phyloP scores from a whole-genome alignment of 2,329 filamentous ascomycete genomes.

The Fusarium sublunatum region DNA sequence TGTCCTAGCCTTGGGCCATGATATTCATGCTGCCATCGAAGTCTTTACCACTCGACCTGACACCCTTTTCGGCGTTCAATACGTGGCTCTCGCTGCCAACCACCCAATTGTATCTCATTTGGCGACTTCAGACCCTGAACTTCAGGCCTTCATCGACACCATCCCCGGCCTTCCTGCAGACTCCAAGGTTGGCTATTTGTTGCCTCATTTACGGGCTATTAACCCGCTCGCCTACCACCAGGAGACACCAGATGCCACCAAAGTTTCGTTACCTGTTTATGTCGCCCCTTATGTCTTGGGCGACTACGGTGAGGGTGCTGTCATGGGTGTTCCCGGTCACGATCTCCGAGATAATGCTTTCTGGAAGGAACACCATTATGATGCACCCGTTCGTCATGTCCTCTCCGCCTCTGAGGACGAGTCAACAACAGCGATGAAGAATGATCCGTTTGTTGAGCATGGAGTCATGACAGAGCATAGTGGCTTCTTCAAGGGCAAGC shows the following conservation, averaged over 20 bases:
- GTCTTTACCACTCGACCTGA: conserved; percentile 89
- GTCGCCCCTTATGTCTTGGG: conserved; percentile 87
- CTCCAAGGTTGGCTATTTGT: conserved; percentile 74
- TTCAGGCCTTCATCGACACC: conserved; percentile 75
- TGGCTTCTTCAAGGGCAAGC: conserved; percentile 71
- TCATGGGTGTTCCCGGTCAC: conserved; percentile 93
- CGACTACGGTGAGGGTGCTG: conserved; percentile 86
- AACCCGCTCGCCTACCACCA: conserved; percentile 73
- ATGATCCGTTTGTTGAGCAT: conserved; percentile 70
- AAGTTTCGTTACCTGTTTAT: conserved; percentile 76
- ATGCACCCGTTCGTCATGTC: conserved; percentile 71
- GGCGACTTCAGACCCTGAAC: conserved; percentile 67
- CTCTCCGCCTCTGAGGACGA: conserved; percentile 65
- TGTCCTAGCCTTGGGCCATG: conserved; percentile 59
- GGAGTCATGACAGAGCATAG: conserved; percentile 76
- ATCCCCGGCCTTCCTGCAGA: conserved; percentile 66
- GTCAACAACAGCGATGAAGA: conserved; percentile 55
- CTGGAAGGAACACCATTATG: conserved; percentile 76
- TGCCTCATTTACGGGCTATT: conserved; percentile 70
- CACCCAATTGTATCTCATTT: conserved; percentile 75
- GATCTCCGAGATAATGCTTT: conserved; percentile 83
- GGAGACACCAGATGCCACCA: conserved; percentile 60
- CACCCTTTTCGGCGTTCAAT: conserved; percentile 88
- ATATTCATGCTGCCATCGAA: conserved; percentile 64
- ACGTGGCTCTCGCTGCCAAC: conserved; percentile 79